Evolutionary conservation across 2,329 filamentous ascomycete genomes (phyloP), one percentile per base, ranked within the genome.

Genomic region (Pyricularia sp.): DNA sequence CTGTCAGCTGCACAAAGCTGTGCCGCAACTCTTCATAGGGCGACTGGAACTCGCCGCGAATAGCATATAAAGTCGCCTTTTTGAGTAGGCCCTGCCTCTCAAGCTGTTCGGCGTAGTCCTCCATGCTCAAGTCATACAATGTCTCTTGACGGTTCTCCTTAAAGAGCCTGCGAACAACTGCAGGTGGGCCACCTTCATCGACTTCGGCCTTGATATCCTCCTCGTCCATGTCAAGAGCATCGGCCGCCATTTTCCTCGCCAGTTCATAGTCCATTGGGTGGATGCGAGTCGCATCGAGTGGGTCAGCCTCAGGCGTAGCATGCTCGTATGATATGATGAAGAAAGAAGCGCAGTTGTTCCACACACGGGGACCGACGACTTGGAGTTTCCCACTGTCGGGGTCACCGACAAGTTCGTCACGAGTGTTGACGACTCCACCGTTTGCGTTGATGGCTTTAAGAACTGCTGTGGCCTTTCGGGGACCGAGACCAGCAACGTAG

Each of bases 251-350:
- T 81, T 99, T 99, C 73, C 94, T 92, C 66, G 93, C 95, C 71
- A 99, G 90, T 73, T 99, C 95, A 79, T 99, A 99, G 77, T 99
- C 95, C 81, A 99, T 95, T 1, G 95, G 95, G 76, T 99, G 95
- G 23, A 99, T 93, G 82, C 95, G 92, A 65, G 95, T 99, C 77
- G 95, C 97, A 79, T 99, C 95, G 30, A 99, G 85, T 70, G 96
- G 97, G 77, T 99, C 95, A 0, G 94, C 92, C 17, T 91, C 86
- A 1, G 90, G 86, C 73, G 92, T 93, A 17, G 90, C 88, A n/a
- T 88, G 85, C 72, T 97, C 94, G 75, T 93, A 97, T 68, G 92
- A 89, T 70, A 99, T 92, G 76, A 89, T 96, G 50, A 99, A 81
- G 81, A 98, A 98, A 81, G 94, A 97, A 69, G 95, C 94, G 76